These are phyloP conservation scores for Hevea brasiliensis DNA, from an alignment of 345 rosid species.

Conservation along the genomic window DNA sequence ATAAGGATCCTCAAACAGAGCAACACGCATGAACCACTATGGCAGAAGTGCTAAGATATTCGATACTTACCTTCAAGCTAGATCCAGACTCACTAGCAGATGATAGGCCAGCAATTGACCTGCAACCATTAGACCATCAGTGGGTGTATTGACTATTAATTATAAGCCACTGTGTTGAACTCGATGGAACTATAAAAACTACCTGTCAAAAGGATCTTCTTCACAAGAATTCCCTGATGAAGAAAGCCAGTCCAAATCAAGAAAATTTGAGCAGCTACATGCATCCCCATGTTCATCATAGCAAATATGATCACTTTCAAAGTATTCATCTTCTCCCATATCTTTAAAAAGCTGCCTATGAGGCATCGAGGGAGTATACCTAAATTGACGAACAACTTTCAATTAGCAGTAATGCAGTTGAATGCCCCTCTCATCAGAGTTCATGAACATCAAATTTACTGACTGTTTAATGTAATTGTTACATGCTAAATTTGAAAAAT, in stretches of 20 bases:
- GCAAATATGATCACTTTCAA: slow-evolving; percentile 49
- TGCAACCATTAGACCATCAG: slow-evolving; percentile 26
- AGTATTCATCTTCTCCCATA: slow-evolving; percentile 36
- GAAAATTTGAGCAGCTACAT: slow-evolving; percentile 62
- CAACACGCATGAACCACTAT: too few species aligned
- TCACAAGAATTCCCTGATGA: slow-evolving; percentile 90
- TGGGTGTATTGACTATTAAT: background rate
- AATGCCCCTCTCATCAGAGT: too few species aligned
- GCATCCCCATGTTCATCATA: slow-evolving; percentile 50
- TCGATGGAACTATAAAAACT: slow-evolving; percentile 3
- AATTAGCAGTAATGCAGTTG: slow-evolving; percentile 16
- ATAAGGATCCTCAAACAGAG: too few species aligned
- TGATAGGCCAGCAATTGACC: slow-evolving; percentile 60
- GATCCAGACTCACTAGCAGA: slow-evolving; percentile 50
- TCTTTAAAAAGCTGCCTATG: slow-evolving; percentile 39
- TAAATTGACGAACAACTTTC: slow-evolving; percentile 27
- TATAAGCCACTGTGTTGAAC: background rate
- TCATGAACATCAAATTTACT: too few species aligned
- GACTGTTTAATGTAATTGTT: too few species aligned
- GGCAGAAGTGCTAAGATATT: background rate
- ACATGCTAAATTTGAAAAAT: too few species aligned
- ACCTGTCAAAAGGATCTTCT: slow-evolving; percentile 75
- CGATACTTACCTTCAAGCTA: slow-evolving; percentile 46
- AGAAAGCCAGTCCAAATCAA: slow-evolving; percentile 83
- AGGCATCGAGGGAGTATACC: slow-evolving; percentile 43